Evolutionary conservation across 768 basidiomycete genomes (phyloP), one percentile per base, ranked within the genome.

Genomic region (Trametes gibbosa): DNA sequence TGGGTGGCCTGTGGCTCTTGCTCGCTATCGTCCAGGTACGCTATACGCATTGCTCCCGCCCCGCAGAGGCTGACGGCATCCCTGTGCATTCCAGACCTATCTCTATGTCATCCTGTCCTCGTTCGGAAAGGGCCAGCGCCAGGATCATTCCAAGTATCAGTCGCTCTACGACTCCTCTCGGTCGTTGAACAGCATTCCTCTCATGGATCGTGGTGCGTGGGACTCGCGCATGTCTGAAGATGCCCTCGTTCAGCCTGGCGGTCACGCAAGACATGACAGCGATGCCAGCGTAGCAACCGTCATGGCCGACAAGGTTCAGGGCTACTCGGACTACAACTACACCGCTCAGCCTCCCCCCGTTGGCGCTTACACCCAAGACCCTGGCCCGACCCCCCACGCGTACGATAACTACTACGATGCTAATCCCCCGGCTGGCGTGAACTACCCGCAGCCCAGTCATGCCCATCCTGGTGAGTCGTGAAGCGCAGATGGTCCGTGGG

Each of bases 1-100:
- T 98, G 93, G 89, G 80, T 19, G 92, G 84, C 8, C 77, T 97
- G 6, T 98, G 95, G 91, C 73, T 90, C 10, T 68, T 97, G 16
- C 77, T 97, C 25, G 83, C 81, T n/a, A 76, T 87, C 61, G 75
- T 90, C 35, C 93, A 96, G 71, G 89, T 88, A 72, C 65, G 86
- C 66, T 65, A 68, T 56, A 3, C 34, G 24, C 37, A 32, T 19
- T 35, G 12, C 16, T 8, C 17, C n/a, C 5, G 32, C 48, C 49
- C 66, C 65, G 21, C 47, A 14, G 27, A 50, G 46, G 41, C 23
- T 19, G 29, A 63, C 48, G 57, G 37, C 50, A 40, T 56, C 16
- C 53, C 56, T 47, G 32, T 41, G 19, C 14, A 23, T 27, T n/a
- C n/a, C 52, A 90, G 91, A 63, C 65, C 27, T 84, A 84, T 65